Conservation (phyloP, 2,329 filamentous ascomycete genomes). For the Massarina eburnea region DNA sequence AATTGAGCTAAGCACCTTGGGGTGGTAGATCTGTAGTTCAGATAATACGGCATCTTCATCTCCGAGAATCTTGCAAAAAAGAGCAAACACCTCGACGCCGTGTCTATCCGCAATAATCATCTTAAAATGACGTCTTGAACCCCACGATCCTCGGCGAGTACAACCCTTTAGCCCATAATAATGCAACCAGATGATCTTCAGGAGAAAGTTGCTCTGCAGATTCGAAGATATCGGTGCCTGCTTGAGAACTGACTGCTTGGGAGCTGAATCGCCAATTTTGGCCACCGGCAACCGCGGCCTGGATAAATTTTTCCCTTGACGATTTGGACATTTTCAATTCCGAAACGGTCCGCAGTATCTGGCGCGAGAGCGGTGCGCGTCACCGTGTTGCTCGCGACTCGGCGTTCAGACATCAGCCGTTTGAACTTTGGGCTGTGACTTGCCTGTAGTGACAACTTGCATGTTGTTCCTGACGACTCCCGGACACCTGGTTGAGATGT, state of each 20-base stretch:
- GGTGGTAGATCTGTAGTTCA: too few relatives aligned
- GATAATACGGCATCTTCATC: too few relatives aligned
- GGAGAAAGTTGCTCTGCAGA: not conserved
- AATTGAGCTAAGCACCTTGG: too few relatives aligned
- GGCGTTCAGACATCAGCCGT: slow-evolving; percentile 1
- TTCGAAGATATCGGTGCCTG: too few relatives aligned
- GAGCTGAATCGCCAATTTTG: too few relatives aligned
- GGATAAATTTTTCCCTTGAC: too few relatives aligned
- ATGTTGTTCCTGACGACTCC: not conserved
- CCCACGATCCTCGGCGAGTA: not conserved
- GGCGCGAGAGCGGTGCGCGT: not conserved
- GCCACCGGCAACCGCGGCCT: too few relatives aligned
- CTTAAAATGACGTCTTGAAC: not conserved
- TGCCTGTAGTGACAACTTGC: not conserved
- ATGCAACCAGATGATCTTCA: not conserved
- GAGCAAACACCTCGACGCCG: too few relatives aligned
- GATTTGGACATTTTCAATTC: not conserved
- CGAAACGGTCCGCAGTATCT: not conserved
- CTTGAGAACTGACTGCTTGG: too few relatives aligned
- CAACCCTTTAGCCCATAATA: too few relatives aligned
- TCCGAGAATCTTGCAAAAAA: too few relatives aligned
- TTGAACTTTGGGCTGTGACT: not conserved
- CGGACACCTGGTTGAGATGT: not conserved
- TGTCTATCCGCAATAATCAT: not conserved
- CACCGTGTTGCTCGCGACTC: not conserved